A percentile compares a stretch with the other conserved stretches of the same genome.
Evolutionary conservation across 73 alveolate species (phyloP).

Genomic region (Tetrahymena malaccensis): DNA sequence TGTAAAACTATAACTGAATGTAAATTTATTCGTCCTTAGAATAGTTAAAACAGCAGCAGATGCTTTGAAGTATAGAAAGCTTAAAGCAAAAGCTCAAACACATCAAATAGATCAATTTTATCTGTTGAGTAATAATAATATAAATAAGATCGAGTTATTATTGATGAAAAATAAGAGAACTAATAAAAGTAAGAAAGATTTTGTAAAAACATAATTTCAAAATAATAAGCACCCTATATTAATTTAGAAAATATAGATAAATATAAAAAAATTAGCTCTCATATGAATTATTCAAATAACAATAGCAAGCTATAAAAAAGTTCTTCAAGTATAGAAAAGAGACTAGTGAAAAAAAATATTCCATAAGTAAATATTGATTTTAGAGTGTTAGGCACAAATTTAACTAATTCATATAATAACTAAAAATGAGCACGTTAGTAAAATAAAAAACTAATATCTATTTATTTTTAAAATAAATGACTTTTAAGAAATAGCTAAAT

Average conservation of each 20-base stretch:
- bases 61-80: neutral
- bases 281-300: neutral
- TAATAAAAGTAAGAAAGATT: neutral
- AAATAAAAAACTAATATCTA: too few relatives aligned
- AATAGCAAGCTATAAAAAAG: neutral
- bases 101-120: neutral
- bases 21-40: neutral
- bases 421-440: neutral
- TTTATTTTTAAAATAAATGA: too few relatives aligned
- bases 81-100: neutral
- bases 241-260: neutral
- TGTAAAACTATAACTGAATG: neutral
- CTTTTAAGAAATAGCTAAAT: too few relatives aligned
- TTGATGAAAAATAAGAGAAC: neutral
- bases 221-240: neutral
- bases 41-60: neutral
- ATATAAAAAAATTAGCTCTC: neutral
- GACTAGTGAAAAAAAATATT: neutral
- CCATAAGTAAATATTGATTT: neutral
- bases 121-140: neutral
- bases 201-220: neutral
- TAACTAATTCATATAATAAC: neutral
- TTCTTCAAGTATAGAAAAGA: neutral
- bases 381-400: neutral
- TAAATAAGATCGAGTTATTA: neutral